Evolutionary conservation across 495 filamentous ascomycete genomes (phyloP), one percentile per base, ranked within the genome.

Genomic region (Penicillium cosmopolitanum): DNA sequence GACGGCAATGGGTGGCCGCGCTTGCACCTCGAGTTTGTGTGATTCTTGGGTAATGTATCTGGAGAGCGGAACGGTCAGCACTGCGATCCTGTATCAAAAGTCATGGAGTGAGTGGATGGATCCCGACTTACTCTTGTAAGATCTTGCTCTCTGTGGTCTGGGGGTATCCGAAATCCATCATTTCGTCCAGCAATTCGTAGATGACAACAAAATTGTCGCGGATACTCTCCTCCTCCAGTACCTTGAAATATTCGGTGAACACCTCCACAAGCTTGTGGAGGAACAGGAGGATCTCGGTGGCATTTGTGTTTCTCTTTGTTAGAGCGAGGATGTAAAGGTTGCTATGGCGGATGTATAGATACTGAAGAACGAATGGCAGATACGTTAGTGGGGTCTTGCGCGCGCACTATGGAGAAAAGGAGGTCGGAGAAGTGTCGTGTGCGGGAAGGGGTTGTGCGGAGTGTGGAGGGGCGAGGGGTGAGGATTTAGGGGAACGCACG

Each of bases 141-240:
- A 99, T 99, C 84, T 99, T 99, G 77, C 85, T 92, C 76, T 99
- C 96, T 53, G 96, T 99, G 19, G 96, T 99, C 76, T 99, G 96
- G 16, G 96, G 96, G 74, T 99, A 97, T 51, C 96, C 96, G 79
- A 98, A 99, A 74, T 99, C 96, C 96, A 99, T 99, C 96, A 99
- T 99, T 79, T 99, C 96, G 73, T 99, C 96, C 62, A 99, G 85
- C 54, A 99, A 77, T 77, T 99, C 96, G 81, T 99, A 99, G 68
- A 99, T 99, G 68, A 99, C 85, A 74, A 99, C 96, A 66, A 98
- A 99, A 80, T 99, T 99, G 78, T 99, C 96, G 56, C 96, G 89
- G 71, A 99, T 99, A 73, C 91, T 96, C 77, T 99, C 96, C 75
- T 99, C 96, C 74, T 99, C 96, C 53, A 99, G 84, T 67, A 96